Percentiles rank a stretch among this genome's conserved stretches.
Conservation (phyloP, 164 flowering plant species). For the Kingdonia uniflora region DNA sequence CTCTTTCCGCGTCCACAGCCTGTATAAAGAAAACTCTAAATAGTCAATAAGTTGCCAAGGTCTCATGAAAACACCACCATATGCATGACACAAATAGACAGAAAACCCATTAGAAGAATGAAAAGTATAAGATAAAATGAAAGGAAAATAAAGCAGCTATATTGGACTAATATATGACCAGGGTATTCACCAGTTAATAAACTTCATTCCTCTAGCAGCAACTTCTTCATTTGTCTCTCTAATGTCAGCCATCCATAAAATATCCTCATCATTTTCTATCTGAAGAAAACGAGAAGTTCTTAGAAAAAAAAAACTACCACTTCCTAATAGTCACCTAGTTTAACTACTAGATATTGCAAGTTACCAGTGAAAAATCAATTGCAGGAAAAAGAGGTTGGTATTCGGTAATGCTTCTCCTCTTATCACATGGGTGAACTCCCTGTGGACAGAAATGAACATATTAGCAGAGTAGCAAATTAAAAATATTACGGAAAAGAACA, state of each 20-base stretch:
- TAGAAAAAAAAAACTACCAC: not conserved
- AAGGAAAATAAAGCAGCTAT: no score
- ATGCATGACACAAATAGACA: no score
- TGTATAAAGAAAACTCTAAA: slow-evolving; percentile 8
- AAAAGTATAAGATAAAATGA: no score
- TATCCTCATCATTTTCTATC: slow-evolving; percentile 81
- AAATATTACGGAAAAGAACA: no score
- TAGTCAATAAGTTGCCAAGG: no score
- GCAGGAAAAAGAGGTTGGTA: slow-evolving; percentile 78
- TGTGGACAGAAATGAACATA: slow-evolving; percentile 16
- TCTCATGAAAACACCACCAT: no score
- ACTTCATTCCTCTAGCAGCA: slow-evolving; percentile 71
- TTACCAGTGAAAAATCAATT: slow-evolving; percentile 83
- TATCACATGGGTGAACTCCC: slow-evolving; percentile 97
- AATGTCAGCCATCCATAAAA: slow-evolving; percentile 59
- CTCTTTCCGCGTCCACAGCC: slow-evolving; percentile 85
- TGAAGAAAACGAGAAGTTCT: slow-evolving; percentile 18
- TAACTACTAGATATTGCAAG: slow-evolving; percentile 10
- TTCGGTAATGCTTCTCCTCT: slow-evolving; percentile 59
- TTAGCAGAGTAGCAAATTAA: no score
- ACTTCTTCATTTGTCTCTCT: slow-evolving; percentile 72
- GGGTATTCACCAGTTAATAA: slow-evolving; percentile 60
- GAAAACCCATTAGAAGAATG: no score
- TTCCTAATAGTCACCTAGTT: not conserved
- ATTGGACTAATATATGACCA: no score